Conservation (phyloP, 345 rosid species). For the Eucalyptus viminalis region DNA sequence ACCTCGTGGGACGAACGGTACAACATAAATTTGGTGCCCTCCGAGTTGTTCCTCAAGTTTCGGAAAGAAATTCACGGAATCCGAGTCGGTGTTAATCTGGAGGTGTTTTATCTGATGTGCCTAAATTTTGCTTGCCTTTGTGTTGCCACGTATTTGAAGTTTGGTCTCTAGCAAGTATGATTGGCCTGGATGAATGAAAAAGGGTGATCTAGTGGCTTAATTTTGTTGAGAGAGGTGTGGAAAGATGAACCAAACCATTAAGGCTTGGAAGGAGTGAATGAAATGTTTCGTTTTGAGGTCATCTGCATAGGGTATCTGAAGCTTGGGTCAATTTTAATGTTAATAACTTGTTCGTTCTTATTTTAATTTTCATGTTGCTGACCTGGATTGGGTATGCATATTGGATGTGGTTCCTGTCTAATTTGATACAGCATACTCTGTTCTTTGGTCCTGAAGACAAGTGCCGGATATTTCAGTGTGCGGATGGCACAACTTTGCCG, state of each 20-base stretch:
- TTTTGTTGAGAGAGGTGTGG: neutral
- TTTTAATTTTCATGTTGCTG: neutral
- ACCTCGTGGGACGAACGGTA: conserved; percentile 84
- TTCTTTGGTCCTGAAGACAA: neutral
- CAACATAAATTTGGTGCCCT: conserved; percentile 61
- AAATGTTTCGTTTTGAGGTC: neutral
- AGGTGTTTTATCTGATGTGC: conserved; percentile 22
- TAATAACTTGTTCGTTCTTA: neutral
- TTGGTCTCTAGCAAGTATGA: neutral
- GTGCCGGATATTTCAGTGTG: neutral
- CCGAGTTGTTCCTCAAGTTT: conserved; percentile 78
- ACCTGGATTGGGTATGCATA: neutral
- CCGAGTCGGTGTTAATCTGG: conserved; percentile 82
- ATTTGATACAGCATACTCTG: neutral
- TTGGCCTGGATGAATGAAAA: neutral
- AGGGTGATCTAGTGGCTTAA: neutral
- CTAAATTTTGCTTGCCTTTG: neutral
- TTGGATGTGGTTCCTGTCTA: neutral
- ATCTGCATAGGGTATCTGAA: neutral
- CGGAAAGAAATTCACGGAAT: conserved; percentile 79
- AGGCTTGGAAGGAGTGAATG: neutral
- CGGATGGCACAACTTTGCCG: neutral
- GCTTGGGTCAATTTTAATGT: neutral
- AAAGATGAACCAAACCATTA: neutral
- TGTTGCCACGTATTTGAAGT: neutral